Evolutionary conservation across 129 eudicot genomes (phyloP).

Genomic region (Silybum marianum): DNA sequence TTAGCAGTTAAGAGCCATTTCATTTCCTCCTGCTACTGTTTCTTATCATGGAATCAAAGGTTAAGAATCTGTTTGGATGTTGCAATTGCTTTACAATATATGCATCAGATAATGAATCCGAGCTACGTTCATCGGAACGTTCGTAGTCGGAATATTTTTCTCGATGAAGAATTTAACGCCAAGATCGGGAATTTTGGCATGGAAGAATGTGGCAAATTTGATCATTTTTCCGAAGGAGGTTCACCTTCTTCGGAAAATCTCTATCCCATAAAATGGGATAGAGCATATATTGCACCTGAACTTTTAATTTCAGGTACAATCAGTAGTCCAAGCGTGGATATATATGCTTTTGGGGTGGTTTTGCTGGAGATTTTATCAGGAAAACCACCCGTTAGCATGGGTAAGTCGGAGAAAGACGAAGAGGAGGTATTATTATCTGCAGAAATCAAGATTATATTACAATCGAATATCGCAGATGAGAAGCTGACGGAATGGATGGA

Average conservation of each 20-base stretch:
- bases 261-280: conserved; percentile 21
- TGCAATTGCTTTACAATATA: conserved; percentile 61
- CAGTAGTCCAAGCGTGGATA: conserved; percentile 43
- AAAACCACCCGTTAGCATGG: conserved; percentile 35
- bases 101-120: conserved; percentile 77
- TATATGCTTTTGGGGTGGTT: conserved; percentile 69
- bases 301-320: conserved; percentile 20
- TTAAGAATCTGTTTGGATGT: conserved; percentile 76
- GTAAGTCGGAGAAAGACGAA: conserved; percentile 35
- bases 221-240: background rate
- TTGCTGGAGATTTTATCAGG: conserved; percentile 70
- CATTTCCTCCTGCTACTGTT: conserved; percentile 70
- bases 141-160: conserved; percentile 65
- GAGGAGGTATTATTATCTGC: conserved; percentile 38
- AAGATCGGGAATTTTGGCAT: conserved; percentile 36
- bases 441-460: conserved; percentile 44
- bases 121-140: conserved; percentile 51
- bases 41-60: conserved; percentile 82
- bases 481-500: conserved; percentile 79
- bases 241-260: background rate
- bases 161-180: conserved; percentile 76
- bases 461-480: conserved; percentile 41
- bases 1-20: conserved; percentile 82
- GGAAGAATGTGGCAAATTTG: conserved; percentile 15
- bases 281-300: conserved; percentile 74